Evolutionary conservation across 257 asterid species (phyloP).

Genomic region (Jacaranda mimosifolia): DNA sequence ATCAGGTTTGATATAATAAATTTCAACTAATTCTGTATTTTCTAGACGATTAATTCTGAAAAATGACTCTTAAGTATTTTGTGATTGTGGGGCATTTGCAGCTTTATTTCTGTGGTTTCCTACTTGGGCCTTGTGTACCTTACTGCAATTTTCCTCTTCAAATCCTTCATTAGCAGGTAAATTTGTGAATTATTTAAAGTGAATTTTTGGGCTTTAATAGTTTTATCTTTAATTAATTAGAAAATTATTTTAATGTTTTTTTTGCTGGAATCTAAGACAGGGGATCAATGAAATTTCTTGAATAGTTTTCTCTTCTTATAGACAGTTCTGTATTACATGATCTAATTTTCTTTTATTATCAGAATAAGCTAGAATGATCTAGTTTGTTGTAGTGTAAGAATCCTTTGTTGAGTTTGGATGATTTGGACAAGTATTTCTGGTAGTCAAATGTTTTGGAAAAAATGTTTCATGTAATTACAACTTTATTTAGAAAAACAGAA

Average conservation of each 20-base stretch:
- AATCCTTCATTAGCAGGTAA: conserved; percentile 80
- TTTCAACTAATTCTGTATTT: neutral
- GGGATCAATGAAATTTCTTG: conserved; percentile 38
- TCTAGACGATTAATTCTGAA: neutral
- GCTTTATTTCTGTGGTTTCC: conserved; percentile 84
- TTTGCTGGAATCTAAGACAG: conserved; percentile 45
- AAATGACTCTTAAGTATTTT: neutral
- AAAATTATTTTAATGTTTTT: neutral
- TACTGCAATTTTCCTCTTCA: conserved; percentile 82
- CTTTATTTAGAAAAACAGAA: no score
- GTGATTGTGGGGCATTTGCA: conserved; percentile 45
- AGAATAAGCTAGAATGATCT: conserved; percentile 10
- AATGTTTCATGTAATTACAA: no score
- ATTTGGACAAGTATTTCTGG: no score
- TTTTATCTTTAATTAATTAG: neutral
- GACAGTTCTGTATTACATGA: conserved; percentile 10
- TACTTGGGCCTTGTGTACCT: conserved; percentile 82
- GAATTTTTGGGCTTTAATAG: no score
- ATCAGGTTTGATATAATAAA: conserved; percentile 59
- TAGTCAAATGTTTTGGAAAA: no score
- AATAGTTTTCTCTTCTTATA: neutral
- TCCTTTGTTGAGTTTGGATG: no score
- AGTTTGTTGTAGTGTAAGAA: neutral
- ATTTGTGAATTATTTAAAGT: neutral
- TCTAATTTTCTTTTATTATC: conserved; percentile 6